phyloP scores from a whole-genome alignment of 2,329 filamentous ascomycete genomes.

The Sporothrix humicola region DNA sequence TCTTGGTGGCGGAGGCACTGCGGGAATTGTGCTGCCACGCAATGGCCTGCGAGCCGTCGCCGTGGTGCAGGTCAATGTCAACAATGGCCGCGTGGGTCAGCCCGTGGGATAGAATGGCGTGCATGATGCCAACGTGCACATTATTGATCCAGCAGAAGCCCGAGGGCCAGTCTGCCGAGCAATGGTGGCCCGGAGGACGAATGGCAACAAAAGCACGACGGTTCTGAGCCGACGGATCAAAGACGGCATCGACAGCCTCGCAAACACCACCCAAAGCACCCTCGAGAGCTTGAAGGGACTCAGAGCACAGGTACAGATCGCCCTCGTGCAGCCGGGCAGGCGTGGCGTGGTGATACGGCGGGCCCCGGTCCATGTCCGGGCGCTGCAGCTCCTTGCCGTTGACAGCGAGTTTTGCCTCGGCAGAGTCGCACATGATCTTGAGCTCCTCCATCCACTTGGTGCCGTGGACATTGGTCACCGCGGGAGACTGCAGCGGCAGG shows the following conservation, averaged over 20 bases:
- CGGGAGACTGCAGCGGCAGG: constrained; percentile 72
- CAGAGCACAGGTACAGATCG: constrained; percentile 86
- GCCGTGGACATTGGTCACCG: constrained; percentile 90
- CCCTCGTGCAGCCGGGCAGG: constrained; percentile 76
- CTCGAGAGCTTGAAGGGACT: constrained; percentile 86
- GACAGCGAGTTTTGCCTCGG: constrained; percentile 76
- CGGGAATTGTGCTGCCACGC: constrained; percentile 87
- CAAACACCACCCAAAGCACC: constrained; percentile 91
- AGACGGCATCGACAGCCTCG: constrained; percentile 88
- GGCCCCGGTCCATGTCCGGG: constrained; percentile 63
- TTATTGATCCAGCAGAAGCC: constrained; percentile 99
- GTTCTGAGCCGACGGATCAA: constrained; percentile 53
- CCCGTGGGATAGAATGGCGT: constrained; percentile 81
- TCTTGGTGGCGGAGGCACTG: constrained; percentile 67
- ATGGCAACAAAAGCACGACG: constrained; percentile 89
- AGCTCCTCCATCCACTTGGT: constrained; percentile 93
- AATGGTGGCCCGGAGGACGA: constrained; percentile 93
- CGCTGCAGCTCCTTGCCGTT: constrained; percentile 79
- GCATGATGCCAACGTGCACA: constrained; percentile 93
- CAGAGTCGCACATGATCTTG: constrained; percentile 79
- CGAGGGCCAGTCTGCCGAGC: constrained; percentile 84
- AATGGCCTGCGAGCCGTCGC: constrained; percentile 94
- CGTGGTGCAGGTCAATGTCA: constrained; percentile 90
- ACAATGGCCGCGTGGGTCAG: constrained; percentile 93
- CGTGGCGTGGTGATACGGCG: constrained; percentile 45